phyloP scores from a whole-genome alignment of 176 grass and related monocot genomes.

The Phyllostachys edulis region DNA sequence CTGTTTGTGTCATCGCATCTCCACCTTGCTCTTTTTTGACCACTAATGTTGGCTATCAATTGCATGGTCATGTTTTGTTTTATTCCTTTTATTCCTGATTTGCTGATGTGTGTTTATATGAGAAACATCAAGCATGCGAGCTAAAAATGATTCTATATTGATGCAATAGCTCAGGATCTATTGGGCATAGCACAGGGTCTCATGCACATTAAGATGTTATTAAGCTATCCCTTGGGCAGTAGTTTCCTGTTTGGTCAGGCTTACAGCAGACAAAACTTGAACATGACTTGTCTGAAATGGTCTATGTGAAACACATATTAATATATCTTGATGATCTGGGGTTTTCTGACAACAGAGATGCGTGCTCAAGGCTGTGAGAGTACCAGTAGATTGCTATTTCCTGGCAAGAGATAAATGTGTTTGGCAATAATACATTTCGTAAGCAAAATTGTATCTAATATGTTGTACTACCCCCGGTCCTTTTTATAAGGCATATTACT shows the following conservation, averaged over 20 bases:
- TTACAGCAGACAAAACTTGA: neutral
- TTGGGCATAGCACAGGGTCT: neutral
- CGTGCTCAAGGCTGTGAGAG: neutral
- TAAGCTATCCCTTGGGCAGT: neutral
- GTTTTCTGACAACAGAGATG: neutral
- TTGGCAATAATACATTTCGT: neutral
- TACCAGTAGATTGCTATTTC: neutral
- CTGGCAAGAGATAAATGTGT: neutral
- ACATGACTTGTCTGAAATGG: neutral
- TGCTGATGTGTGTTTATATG: neutral
- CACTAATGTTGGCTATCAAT: neutral
- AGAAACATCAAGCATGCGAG: slow-evolving; percentile 11
- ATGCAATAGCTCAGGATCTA: neutral
- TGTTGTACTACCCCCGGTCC: neutral
- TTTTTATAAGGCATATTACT: neutral
- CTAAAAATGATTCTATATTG: neutral
- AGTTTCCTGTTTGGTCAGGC: neutral
- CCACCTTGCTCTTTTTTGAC: neutral
- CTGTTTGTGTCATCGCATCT: neutral
- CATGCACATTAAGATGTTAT: neutral
- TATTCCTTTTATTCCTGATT: slow-evolving; percentile 1
- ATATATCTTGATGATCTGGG: neutral
- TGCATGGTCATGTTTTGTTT: neutral
- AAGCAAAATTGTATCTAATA: neutral
- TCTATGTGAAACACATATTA: neutral